A percentile compares a stretch with the other conserved stretches of the same genome.
These are phyloP conservation scores for Coemansia sp. DNA, from an alignment of 192 early-diverging fungal species.

Conservation along the genomic window DNA sequence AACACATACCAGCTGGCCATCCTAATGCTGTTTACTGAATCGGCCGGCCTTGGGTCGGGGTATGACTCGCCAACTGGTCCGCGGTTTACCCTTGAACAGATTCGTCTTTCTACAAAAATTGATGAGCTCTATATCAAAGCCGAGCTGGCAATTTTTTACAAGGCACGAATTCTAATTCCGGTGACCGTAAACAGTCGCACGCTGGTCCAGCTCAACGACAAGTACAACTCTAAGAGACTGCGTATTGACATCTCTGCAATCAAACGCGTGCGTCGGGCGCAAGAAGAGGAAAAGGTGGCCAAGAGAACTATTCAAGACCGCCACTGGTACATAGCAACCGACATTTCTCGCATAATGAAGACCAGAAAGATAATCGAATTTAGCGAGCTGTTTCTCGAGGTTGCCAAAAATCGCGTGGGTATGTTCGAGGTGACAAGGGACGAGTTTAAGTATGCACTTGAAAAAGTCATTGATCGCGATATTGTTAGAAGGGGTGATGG, in stretches of 20 bases:
- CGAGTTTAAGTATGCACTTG: neutral
- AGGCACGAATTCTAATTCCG: constrained; percentile 66
- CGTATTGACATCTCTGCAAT: constrained; percentile 82
- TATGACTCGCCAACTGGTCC: constrained; percentile 36
- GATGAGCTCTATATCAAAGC: constrained; percentile 58
- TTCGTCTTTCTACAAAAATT: constrained; percentile 64
- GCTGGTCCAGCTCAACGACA: constrained; percentile 60
- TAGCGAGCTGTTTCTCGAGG: neutral
- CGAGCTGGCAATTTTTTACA: constrained; percentile 67
- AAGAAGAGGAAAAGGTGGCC: constrained; percentile 71
- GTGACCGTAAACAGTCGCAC: neutral
- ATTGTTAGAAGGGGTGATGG: neutral
- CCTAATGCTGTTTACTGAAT: constrained; percentile 75
- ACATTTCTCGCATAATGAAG: constrained; percentile 1
- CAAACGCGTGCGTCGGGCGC: constrained; percentile 75
- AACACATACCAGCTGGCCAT: constrained; percentile 92
- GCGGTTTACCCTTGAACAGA: constrained; percentile 58
- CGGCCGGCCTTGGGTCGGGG: constrained; percentile 20
- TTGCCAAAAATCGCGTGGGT: neutral
- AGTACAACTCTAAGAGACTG: constrained; percentile 75
- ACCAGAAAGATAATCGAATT: neutral
- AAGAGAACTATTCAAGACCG: constrained; percentile 74
- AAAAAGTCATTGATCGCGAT: neutral
- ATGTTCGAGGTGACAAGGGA: neutral
- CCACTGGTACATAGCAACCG: neutral